Evolutionary conservation across 2,329 filamentous ascomycete genomes (phyloP).

Genomic region (Nothophoma quercina): DNA sequence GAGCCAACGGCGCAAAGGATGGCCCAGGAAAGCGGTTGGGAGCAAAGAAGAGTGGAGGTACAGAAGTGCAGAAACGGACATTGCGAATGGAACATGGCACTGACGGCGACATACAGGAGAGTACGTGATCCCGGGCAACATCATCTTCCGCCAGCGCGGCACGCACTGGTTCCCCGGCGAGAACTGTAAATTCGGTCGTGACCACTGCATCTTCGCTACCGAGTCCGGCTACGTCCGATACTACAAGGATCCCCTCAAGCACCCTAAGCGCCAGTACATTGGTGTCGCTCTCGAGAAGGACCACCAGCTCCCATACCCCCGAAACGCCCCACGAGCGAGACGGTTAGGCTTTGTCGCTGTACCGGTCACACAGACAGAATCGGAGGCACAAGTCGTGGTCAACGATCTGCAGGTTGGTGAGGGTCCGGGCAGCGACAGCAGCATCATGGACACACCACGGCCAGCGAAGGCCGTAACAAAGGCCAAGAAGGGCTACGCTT

Average conservation of each 20-base stretch:
- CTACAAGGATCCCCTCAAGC: slow-evolving; percentile 84
- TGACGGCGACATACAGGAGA: slow-evolving; percentile 66
- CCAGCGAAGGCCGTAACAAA: slow-evolving; percentile 26
- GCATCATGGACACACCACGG: slow-evolving; percentile 44
- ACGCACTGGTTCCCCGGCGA: slow-evolving; percentile 95
- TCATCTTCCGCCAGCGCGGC: slow-evolving; percentile 96
- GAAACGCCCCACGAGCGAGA: slow-evolving; percentile 75
- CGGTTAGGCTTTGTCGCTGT: slow-evolving; percentile 75
- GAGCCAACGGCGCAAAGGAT: slow-evolving; percentile 74
- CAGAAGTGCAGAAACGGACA: background rate
- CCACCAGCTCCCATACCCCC: slow-evolving; percentile 79
- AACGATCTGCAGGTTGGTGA: slow-evolving; percentile 30
- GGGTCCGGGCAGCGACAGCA: slow-evolving; percentile 27
- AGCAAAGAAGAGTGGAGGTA: slow-evolving; percentile 90
- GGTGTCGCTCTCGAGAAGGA: slow-evolving; percentile 87
- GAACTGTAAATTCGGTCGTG: slow-evolving; percentile 92
- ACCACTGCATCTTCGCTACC: slow-evolving; percentile 93
- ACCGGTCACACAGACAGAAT: slow-evolving; percentile 33
- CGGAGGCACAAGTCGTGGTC: slow-evolving; percentile 29
- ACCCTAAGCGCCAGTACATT: slow-evolving; percentile 92
- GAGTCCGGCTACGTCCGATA: slow-evolving; percentile 93
- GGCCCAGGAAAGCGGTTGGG: slow-evolving; percentile 86
- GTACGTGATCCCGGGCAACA: slow-evolving; percentile 94
- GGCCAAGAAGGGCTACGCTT: slow-evolving; percentile 66
- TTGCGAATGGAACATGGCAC: background rate